Conservation (phyloP, 768 basidiomycete species). For the Galerina sulciceps region DNA sequence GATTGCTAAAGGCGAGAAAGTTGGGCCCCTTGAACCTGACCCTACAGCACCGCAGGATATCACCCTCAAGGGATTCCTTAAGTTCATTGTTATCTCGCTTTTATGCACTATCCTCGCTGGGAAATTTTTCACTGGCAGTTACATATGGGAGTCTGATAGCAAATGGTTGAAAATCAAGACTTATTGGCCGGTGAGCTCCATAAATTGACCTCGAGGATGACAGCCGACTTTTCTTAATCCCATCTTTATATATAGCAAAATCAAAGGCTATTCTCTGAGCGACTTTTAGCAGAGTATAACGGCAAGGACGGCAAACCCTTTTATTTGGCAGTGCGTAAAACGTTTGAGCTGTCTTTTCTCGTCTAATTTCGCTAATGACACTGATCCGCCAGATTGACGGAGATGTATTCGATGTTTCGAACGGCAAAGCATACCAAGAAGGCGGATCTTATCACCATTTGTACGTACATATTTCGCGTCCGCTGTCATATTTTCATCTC, state of each 20-base stretch:
- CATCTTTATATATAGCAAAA: constrained; percentile 42
- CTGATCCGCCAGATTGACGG: constrained; percentile 73
- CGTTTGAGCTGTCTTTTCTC: constrained; percentile 16
- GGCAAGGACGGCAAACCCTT: constrained; percentile 72
- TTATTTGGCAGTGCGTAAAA: constrained; percentile 76
- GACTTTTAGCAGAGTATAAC: constrained; percentile 66
- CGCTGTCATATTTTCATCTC: constrained; percentile 19
- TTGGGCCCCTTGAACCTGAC: constrained; percentile 74
- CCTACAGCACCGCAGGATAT: constrained; percentile 74
- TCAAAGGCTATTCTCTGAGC: constrained; percentile 78
- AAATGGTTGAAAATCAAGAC: constrained; percentile 64
- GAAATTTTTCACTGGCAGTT: constrained; percentile 88
- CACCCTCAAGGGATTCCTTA: constrained; percentile 65
- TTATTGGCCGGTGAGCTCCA: constrained; percentile 60
- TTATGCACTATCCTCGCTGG: constrained; percentile 65
- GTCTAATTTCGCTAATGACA: constrained; percentile 16
- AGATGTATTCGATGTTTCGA: constrained; percentile 91
- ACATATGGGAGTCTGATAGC: constrained; percentile 80
- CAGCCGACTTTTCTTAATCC: constrained; percentile 11
- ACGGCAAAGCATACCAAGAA: constrained; percentile 80
- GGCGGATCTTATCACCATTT: constrained; percentile 84
- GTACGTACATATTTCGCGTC: constrained; percentile 41
- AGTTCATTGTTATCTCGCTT: constrained; percentile 63
- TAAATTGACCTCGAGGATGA: neutral
- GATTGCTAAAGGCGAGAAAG: constrained; percentile 73